phyloP scores from a whole-genome alignment of 345 rosid genomes.

The Euclidium syriacum region DNA sequence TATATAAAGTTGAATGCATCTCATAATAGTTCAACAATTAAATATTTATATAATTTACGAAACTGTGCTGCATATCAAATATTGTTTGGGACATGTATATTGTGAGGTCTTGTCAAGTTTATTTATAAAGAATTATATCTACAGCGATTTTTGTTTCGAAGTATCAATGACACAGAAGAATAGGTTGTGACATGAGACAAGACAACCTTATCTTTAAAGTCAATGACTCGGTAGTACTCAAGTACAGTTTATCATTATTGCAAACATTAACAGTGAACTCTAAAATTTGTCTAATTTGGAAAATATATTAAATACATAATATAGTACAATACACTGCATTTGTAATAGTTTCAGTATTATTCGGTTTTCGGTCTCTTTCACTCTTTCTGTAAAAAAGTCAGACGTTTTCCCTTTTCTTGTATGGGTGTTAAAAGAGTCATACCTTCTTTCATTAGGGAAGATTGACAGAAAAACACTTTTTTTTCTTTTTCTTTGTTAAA shows the following conservation, averaged over 20 bases:
- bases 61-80: too few species aligned
- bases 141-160: background rate
- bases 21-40: too few species aligned
- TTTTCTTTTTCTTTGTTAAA: too few species aligned
- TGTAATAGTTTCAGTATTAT: background rate
- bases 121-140: background rate
- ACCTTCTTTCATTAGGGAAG: too few species aligned
- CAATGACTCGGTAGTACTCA: conserved; percentile 23
- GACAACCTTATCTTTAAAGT: conserved; percentile 28
- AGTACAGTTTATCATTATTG: conserved; percentile 24
- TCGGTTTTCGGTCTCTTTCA: conserved; percentile 11
- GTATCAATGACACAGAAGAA: conserved; percentile 20
- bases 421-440: background rate
- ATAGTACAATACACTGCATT: conserved; percentile 13
- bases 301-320: too few species aligned
- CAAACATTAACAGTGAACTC: conserved; percentile 18
- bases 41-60: too few species aligned
- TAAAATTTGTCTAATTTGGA: conserved; percentile 1
- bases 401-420: background rate
- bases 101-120: too few species aligned
- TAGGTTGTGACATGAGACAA: conserved; percentile 29
- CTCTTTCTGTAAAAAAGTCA: conserved; percentile 15
- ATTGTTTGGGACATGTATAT: too few species aligned
- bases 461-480: too few species aligned
- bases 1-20: too few species aligned